phyloP scores from a whole-genome alignment of 2,329 filamentous ascomycete genomes.

The Berkeleyomyces basicola region DNA sequence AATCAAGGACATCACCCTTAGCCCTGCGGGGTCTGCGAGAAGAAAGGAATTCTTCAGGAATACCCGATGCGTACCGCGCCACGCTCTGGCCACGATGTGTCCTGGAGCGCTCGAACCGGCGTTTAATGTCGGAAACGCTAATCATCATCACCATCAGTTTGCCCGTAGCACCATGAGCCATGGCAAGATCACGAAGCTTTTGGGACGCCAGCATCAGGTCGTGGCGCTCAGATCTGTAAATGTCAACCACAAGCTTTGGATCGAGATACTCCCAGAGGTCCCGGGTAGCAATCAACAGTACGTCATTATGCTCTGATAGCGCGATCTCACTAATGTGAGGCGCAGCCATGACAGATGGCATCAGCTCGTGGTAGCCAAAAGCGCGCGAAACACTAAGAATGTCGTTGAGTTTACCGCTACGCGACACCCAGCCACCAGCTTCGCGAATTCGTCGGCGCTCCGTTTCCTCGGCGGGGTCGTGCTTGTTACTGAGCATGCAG shows the following conservation, averaged over 20 bases:
- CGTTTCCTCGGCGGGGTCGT: conserved; percentile 73
- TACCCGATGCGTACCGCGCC: conserved; percentile 57
- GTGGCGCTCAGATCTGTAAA: conserved; percentile 67
- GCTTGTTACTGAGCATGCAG: conserved; percentile 72
- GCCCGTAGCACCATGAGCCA: conserved; percentile 80
- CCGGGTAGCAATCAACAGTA: conserved; percentile 76
- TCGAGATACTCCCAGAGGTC: conserved; percentile 93
- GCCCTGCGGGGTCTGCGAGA: conserved; percentile 47
- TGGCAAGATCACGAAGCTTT: conserved; percentile 84
- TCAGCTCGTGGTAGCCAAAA: conserved; percentile 85
- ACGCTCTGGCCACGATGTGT: conserved; percentile 64
- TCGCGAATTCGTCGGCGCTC: conserved; percentile 84
- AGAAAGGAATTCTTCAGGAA: conserved; percentile 49
- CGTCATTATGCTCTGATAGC: conserved; percentile 78
- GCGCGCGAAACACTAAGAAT: conserved; percentile 78
- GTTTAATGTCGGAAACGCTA: conserved; percentile 78
- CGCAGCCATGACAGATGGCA: conserved; percentile 83
- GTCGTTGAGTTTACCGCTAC: conserved; percentile 88
- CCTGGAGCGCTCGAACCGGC: conserved; percentile 57
- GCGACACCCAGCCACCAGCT: conserved; percentile 87
- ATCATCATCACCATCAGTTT: conserved; percentile 99
- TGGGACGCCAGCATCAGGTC: conserved; percentile 93
- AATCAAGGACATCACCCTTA: conserved; percentile 58
- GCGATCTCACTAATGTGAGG: conserved; percentile 66
- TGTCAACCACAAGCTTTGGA: conserved; percentile 78